phyloP scores from a whole-genome alignment of 2,329 filamentous ascomycete genomes.

The Scleromitrula shiraiana region DNA sequence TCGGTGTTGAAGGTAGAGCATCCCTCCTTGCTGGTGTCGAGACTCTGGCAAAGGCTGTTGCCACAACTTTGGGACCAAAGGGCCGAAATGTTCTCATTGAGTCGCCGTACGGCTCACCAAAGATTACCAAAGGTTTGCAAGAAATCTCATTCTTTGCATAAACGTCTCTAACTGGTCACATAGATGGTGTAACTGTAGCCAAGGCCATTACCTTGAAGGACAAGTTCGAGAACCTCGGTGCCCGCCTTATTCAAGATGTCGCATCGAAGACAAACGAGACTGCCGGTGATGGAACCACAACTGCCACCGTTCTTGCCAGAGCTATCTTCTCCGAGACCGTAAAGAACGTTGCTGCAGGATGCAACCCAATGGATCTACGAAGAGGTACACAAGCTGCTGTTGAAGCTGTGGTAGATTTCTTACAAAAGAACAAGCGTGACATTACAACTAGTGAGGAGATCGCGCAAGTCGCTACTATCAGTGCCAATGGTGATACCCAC shows the following conservation, averaged over 20 bases:
- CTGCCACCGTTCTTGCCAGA: constrained; percentile 90
- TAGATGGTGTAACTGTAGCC: constrained; percentile 82
- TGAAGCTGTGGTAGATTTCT: constrained; percentile 86
- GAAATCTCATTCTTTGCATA: background rate
- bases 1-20: constrained; percentile 89
- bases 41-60: constrained; percentile 91
- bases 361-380: constrained; percentile 99
- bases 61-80: constrained; percentile 94
- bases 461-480: constrained; percentile 96
- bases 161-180: background rate
- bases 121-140: constrained; percentile 92
- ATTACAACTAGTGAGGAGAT: constrained; percentile 97
- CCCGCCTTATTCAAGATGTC: constrained; percentile 92
- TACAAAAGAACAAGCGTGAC: constrained; percentile 93
- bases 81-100: constrained; percentile 98
- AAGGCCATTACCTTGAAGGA: constrained; percentile 90
- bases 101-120: constrained; percentile 95
- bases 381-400: constrained; percentile 96
- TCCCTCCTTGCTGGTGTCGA: constrained; percentile 89
- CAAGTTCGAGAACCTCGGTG: constrained; percentile 99
- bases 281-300: constrained; percentile 97
- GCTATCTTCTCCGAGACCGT: constrained; percentile 99
- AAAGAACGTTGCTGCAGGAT: constrained; percentile 98
- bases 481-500: constrained; percentile 91
- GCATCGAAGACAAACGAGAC: constrained; percentile 99